Base-by-base conservation (phyloP, 2,329 filamentous ascomycete species). In the Apiospora rasikravindrae region DNA sequence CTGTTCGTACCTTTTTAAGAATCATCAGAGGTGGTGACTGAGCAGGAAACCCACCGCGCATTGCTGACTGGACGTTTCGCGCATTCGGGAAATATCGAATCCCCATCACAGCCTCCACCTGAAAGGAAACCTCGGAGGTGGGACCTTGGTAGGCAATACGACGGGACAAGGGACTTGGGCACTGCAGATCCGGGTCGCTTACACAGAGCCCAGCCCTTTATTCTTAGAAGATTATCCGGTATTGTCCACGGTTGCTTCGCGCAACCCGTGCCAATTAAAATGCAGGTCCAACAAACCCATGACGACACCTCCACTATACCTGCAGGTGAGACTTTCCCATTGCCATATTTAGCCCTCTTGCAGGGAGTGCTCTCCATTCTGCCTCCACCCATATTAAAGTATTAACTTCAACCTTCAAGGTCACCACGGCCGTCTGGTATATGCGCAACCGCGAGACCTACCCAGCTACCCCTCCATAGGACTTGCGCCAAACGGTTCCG, bases 391-490 rank as follows among this genome's bases (percentile, higher is more conserved):
- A n/a, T 57, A 10, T 19, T 68, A 49, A 24, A 53, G 40, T 24
- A 67, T 69, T 69, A 69, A 69, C 68, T 47, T 68, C 42, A 11
- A 57, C 4, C 26, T 19, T 13, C 37, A 68, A 78, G 77, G 70
- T 64, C 76, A 77, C 33, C 80, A 83, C 49, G 86, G 85, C 66
- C 84, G 83, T 70, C 84, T 95, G 73, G 92, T 91, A 81, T 93
- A 94, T 85, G 93, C 93, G 73, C 88, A 89, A 77, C 89, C 93
- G 61, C 86, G 90, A 78, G 91, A 93, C 76, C 88, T 96, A 29
- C 94, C 94, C 49, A 93, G 92, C 78, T 96, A 88, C 77, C 93
- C 94, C 16, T 91, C 92, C 13, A 81, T 86, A 72, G 92, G 93
- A 49, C 86, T 94, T 72, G 83, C 81, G 70, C 77, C 85, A 64